A percentile compares a stretch with the other conserved stretches of the same genome.
phyloP scores from a whole-genome alignment of 2,329 filamentous ascomycete genomes.

The Pyrenophora teres region DNA sequence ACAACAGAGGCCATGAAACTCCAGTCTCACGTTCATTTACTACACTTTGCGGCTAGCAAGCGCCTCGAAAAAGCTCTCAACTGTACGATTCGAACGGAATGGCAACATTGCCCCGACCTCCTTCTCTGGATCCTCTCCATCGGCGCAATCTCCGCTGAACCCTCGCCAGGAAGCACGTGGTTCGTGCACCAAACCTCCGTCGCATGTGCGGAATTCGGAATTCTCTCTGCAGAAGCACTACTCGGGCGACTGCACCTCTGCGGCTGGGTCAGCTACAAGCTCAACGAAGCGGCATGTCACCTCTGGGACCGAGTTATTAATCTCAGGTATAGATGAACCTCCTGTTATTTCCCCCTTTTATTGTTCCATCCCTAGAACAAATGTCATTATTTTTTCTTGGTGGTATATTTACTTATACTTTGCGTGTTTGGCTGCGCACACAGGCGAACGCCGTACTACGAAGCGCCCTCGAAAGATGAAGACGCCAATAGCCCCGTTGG shows the following conservation, averaged over 20 bases:
- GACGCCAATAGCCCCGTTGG: conserved; percentile 30
- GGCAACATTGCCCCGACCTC: conserved; percentile 41
- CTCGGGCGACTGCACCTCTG: conserved; percentile 40
- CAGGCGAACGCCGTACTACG: conserved; percentile 39
- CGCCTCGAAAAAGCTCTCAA: conserved; percentile 43
- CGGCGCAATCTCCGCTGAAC: conserved; percentile 43
- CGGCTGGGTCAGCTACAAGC: conserved; percentile 47
- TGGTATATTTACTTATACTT: conserved; percentile 39
- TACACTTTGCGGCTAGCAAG: conserved; percentile 41
- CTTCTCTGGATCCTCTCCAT: conserved; percentile 47
- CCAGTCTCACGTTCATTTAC: conserved; percentile 29
- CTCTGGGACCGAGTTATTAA: conserved; percentile 40
- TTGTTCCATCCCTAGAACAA: no score
- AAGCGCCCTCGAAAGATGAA: conserved; percentile 21
- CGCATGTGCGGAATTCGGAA: conserved; percentile 40
- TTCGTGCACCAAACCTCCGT: conserved; percentile 41
- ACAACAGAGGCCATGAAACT: conserved; percentile 41
- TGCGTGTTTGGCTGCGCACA: conserved; percentile 25
- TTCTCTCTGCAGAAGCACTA: conserved; percentile 29
- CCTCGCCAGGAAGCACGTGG: conserved; percentile 38
- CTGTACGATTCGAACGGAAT: conserved; percentile 38
- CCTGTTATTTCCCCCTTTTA: no score
- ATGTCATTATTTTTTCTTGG: no score
- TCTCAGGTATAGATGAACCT: conserved; percentile 42
- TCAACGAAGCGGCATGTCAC: conserved; percentile 36